Percentiles rank a stretch among this genome's conserved stretches.
Conservation (phyloP, 1,284 basidiomycete genomes). For the Moesziomyces antarcticus region DNA sequence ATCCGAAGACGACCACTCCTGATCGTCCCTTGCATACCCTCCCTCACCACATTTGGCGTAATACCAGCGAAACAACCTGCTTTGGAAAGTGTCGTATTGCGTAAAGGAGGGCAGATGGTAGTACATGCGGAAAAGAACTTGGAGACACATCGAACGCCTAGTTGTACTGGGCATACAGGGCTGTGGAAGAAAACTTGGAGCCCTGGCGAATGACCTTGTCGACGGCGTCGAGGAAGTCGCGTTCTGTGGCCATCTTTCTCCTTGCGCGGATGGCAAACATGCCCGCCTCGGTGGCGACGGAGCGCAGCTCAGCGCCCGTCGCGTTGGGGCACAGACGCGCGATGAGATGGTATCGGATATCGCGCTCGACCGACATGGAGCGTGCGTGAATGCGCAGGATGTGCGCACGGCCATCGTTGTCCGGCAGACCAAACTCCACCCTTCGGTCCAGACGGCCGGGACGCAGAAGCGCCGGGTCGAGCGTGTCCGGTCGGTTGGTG, state of each 20-base stretch:
- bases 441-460: conserved; percentile 95
- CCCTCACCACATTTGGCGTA: too few relatives aligned
- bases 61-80: too few relatives aligned
- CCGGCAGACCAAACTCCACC: conserved; percentile 94
- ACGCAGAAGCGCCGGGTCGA: conserved; percentile 94
- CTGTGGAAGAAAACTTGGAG: conserved; percentile 84
- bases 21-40: background rate
- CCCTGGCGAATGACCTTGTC: conserved; percentile 98
- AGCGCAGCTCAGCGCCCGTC: conserved; percentile 94
- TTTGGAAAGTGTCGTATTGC: background rate
- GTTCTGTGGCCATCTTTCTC: conserved; percentile 95
- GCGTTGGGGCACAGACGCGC: conserved; percentile 97
- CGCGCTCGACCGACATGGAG: conserved; percentile 94
- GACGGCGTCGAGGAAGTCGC: conserved; percentile 96
- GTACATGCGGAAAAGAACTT: conserved; percentile 9
- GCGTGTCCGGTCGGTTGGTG: conserved; percentile 96
- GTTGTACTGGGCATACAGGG: conserved; percentile 62
- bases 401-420: conserved; percentile 94
- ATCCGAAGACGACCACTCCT: conserved; percentile 50
- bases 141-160: conserved; percentile 3
- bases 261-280: conserved; percentile 99
- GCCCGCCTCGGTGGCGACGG: conserved; percentile 96
- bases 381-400: conserved; percentile 97
- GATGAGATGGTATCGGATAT: conserved; percentile 97
- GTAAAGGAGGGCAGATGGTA: conserved; percentile 7